Conservation (phyloP, 768 basidiomycete species). For the Amanita pallidorosea region DNA sequence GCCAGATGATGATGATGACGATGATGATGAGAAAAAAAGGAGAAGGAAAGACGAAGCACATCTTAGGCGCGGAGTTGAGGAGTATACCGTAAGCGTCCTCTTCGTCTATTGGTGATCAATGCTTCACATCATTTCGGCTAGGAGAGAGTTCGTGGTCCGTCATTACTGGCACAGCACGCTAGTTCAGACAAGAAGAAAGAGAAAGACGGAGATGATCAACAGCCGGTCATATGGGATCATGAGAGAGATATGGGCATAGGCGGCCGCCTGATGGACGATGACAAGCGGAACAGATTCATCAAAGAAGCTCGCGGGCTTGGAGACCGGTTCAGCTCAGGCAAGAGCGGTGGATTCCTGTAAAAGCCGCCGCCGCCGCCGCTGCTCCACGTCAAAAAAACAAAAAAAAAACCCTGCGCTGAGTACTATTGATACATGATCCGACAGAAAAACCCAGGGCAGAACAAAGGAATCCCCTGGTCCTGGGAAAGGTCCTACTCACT, state of each 20-base stretch:
- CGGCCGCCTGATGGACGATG: slow-evolving; percentile 86
- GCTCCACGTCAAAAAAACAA: not conserved
- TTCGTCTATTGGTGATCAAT: not conserved
- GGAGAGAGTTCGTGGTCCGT: slow-evolving; percentile 40
- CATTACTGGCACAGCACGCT: slow-evolving; percentile 46
- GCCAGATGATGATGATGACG: slow-evolving; percentile 31
- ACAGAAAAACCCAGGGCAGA: no score
- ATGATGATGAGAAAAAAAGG: slow-evolving; percentile 39
- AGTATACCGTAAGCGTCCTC: slow-evolving; percentile 53
- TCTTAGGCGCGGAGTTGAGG: slow-evolving; percentile 63
- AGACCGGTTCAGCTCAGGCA: slow-evolving; percentile 73
- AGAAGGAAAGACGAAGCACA: slow-evolving; percentile 55
- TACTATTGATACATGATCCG: no score
- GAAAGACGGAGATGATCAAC: slow-evolving; percentile 38
- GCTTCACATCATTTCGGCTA: slow-evolving; percentile 8
- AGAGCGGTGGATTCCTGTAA: slow-evolving; percentile 56
- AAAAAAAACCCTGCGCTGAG: no score
- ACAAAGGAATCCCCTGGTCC: no score
- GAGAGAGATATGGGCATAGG: slow-evolving; percentile 80
- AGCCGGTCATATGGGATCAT: slow-evolving; percentile 83
- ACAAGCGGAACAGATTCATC: slow-evolving; percentile 65
- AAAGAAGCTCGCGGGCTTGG: slow-evolving; percentile 73
- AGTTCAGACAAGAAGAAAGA: slow-evolving; percentile 19
- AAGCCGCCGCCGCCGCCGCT: not conserved
- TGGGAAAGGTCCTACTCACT: no score